Base-by-base conservation (phyloP, 148 eudicot species). In the Pharnaceum exiguum region DNA sequence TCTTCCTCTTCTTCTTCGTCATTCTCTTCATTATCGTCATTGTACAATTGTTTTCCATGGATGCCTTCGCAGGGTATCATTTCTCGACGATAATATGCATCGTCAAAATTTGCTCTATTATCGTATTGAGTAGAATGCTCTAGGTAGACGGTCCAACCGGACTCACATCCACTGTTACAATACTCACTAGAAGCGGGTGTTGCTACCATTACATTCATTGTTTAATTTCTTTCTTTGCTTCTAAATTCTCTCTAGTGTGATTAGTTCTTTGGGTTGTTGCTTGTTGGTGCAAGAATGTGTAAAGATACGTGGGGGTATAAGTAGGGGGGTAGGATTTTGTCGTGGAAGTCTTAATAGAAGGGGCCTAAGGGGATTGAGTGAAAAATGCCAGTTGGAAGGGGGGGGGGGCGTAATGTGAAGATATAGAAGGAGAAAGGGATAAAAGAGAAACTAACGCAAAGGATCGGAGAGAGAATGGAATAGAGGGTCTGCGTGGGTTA, bases 81-180 rank as follows among this genome's bases (percentile, higher is more conserved):
- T n/a, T 29, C 13, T 22, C 38, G 5, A 15, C 12, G 3, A 31
- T 16, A 5, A 26, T 27, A 21, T 5, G 26, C 23, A 30, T 55
- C 22, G 40, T 39, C 44, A 64, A 40, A 39, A 3, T 16, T 12
- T 23, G 44, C 7, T 25, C 32, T 7, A 19, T 55, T 37, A 35
- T 36, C 53, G 8, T 42, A 45, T 29, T 40, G 28, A 31, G 11
- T 31, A 10, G 76, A 72, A 38, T 66, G 71, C 32, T 66, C 47
- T n/a, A 66, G 63, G 27, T 72, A 72, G 11, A 66, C 26, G 55
- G 76, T 72, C 76, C 76, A 72, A 16, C 76, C 76, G 7, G 76
- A 72, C 48, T 72, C 76, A 33, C 71, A 66, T 21, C 71, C 71
- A 45, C 71, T 59, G 35, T 54, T 59, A 60, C 51, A n/a, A n/a